Percentiles rank a stretch among this genome's conserved stretches.
phyloP scores from a whole-genome alignment of 495 filamentous ascomycete species.

The Endocarpon pusillum region DNA sequence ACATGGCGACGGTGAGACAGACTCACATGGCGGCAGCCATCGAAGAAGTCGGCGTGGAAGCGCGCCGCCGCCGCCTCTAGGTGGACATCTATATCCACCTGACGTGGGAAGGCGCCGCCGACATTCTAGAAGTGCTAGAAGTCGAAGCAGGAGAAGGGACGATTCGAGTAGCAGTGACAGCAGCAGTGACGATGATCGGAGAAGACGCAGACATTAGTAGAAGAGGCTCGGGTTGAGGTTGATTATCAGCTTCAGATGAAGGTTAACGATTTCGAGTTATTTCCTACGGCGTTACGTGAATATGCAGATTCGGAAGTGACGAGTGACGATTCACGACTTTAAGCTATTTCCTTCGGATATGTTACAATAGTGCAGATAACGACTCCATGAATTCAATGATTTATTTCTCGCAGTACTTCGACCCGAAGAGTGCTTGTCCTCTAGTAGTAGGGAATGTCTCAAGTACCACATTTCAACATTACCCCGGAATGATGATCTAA shows the following conservation, averaged over 20 bases:
- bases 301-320: neutral
- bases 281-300: too few relatives aligned
- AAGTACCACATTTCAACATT: too few relatives aligned
- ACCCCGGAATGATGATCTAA: too few relatives aligned
- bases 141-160: slow-evolving; percentile 7
- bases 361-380: neutral
- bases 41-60: slow-evolving; percentile 11
- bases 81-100: slow-evolving; percentile 9
- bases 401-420: too few relatives aligned
- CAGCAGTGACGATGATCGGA: slow-evolving; percentile 9
- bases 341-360: neutral
- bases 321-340: neutral
- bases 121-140: slow-evolving; percentile 4
- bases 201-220: slow-evolving; percentile 3
- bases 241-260: neutral
- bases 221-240: neutral
- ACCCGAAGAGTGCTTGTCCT: too few relatives aligned
- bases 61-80: slow-evolving; percentile 12
- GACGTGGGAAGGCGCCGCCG: slow-evolving; percentile 3
- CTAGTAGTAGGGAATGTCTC: too few relatives aligned
- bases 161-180: slow-evolving; percentile 6
- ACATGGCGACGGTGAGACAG: slow-evolving; percentile 5
- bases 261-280: too few relatives aligned
- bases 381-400: too few relatives aligned
- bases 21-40: slow-evolving; percentile 18